phyloP scores from a whole-genome alignment of 2,329 filamentous ascomycete genomes.

The Fusarium azukiicola region DNA sequence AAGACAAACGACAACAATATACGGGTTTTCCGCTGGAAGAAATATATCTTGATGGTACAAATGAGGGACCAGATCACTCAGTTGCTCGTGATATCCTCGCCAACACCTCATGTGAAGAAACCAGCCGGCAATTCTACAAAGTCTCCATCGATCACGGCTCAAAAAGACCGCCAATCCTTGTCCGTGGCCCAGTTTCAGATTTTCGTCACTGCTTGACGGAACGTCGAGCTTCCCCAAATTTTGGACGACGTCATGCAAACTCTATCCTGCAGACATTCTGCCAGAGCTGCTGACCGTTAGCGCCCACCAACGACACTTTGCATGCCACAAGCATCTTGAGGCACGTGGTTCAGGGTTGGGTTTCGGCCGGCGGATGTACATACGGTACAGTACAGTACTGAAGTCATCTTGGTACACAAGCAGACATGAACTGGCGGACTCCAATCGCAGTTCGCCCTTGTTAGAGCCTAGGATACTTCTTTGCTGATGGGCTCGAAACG shows the following conservation, averaged over 20 bases:
- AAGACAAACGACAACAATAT: too few species aligned
- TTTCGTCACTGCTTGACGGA: background rate
- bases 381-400: background rate
- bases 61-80: too few species aligned
- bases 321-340: background rate
- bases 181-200: background rate
- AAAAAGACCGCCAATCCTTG: too few species aligned
- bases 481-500: too few species aligned
- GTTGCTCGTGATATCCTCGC: too few species aligned
- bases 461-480: too few species aligned
- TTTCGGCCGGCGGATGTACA: background rate
- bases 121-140: background rate
- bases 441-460: background rate
- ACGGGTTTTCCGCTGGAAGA: too few species aligned
- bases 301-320: background rate
- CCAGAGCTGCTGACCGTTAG: background rate
- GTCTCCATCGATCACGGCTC: too few species aligned
- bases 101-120: too few species aligned
- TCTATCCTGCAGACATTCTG: background rate
- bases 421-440: background rate
- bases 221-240: background rate
- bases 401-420: background rate
- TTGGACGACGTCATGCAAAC: conserved; percentile 5
- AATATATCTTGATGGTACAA: background rate
- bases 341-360: background rate